Base-by-base conservation (phyloP, 2,329 filamentous ascomycete species). In the Aaosphaeria pasadenensis region DNA sequence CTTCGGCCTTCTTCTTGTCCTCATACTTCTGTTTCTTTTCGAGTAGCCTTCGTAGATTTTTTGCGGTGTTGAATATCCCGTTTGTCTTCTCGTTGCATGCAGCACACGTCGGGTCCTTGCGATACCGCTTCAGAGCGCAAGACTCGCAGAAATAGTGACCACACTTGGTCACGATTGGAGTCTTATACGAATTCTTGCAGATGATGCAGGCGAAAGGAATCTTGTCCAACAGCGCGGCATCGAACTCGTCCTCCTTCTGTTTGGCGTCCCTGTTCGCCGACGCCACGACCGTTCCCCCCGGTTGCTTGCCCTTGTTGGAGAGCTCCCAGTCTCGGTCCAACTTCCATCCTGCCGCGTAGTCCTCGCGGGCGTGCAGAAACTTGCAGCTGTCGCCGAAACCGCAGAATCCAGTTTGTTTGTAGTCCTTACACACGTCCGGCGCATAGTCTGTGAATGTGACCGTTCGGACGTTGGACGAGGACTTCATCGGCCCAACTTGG, bases 111-210 rank as follows among this genome's bases (percentile, higher is more conserved):
- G 91, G 91, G 59, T 91, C 89, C 65, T 89, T 94, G 53, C 88
- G 80, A 67, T 96, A 97, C 55, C 91, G 76, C 66, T 88, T 84
- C 59, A 97, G 75, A 29, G 94, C 94, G 70, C 94, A 99, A 1
- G 81, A 78, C 69, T 96, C 88, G 67, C 94, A 99, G 65, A 97
- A 97, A 70, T 97, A 97, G 69, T 99, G 94, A 0, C 90, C 88
- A 58, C 94, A 99, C 56, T 90, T 87, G 9, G 94, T 97, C 28
- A 92, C 76, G 9, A 97, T 82, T 0, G 94, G 92, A 48, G 82
- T 79, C 60, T 84, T 87, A 71, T 96, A 96, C 1, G 84, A 71
- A 35, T 84, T 81, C 60, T 86, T 84, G 77, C 91, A 96, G 52
- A 96, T 89, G 54, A 95, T 83, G 69, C 91, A 96, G 1, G 84